A percentile compares a stretch with the other conserved stretches of the same genome.
phyloP scores from a whole-genome alignment of 2,329 filamentous ascomycete species.

The Hyphodiscus sp. region DNA sequence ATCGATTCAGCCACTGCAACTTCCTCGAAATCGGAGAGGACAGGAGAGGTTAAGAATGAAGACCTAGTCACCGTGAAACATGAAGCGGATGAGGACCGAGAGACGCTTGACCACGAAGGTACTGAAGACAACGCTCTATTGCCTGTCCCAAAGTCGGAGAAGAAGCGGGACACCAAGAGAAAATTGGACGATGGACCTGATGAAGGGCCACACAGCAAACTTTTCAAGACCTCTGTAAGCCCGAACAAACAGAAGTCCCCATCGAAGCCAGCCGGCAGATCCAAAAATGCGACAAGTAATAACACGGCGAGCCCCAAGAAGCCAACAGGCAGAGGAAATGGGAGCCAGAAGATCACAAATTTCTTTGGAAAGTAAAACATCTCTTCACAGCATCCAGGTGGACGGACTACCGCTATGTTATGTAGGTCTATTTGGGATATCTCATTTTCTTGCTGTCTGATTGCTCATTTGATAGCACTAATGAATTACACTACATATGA shows the following conservation, averaged over 20 bases:
- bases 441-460: too few relatives aligned
- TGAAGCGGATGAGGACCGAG: conserved; percentile 18
- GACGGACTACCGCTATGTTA: too few relatives aligned
- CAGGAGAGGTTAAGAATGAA: conserved; percentile 14
- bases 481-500: too few relatives aligned
- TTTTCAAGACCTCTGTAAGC: conserved; percentile 16
- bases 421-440: too few relatives aligned
- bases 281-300: conserved; percentile 28
- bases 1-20: conserved; percentile 2
- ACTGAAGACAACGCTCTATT: conserved; percentile 26
- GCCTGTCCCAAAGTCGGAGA: conserved; percentile 18
- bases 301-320: conserved; percentile 23
- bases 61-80: conserved; percentile 17
- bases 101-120: conserved; percentile 21
- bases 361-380: conserved; percentile 39
- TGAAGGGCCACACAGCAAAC: conserved; percentile 23
- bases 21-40: conserved; percentile 6
- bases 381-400: not conserved
- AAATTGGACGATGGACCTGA: conserved; percentile 22
- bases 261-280: conserved; percentile 20
- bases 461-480: too few relatives aligned
- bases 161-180: conserved; percentile 24
- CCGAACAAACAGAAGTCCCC: conserved; percentile 12
- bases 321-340: conserved; percentile 18
- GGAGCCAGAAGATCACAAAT: conserved; percentile 42